Percentiles rank a stretch among this genome's conserved stretches.
Evolutionary conservation across 257 asterid genomes (phyloP).

Genomic region (Solanum boliviense): DNA sequence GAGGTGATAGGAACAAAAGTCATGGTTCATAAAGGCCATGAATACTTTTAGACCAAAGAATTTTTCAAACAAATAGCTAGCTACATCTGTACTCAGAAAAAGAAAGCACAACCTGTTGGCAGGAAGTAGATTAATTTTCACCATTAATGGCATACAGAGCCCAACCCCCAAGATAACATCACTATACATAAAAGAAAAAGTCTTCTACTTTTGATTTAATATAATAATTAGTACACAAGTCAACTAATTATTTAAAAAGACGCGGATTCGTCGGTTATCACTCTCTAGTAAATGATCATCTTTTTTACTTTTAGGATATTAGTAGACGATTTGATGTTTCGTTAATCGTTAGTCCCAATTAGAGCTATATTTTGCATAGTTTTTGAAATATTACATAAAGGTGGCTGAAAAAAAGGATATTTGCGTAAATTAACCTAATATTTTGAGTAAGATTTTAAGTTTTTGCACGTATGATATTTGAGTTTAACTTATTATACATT

Average conservation of each 20-base stretch:
- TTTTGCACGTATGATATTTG: neutral
- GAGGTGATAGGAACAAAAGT: neutral
- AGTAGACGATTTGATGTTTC: neutral
- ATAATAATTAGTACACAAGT: neutral
- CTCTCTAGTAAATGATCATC: neutral
- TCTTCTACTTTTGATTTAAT: neutral
- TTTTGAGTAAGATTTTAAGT: neutral
- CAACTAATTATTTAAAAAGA: neutral
- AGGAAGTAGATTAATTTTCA: neutral
- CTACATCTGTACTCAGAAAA: neutral
- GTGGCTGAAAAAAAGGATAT: neutral
- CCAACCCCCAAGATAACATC: neutral
- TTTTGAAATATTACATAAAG: too few relatives aligned
- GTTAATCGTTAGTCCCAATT: too few relatives aligned
- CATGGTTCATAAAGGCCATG: neutral
- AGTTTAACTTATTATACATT: neutral
- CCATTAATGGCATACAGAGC: neutral
- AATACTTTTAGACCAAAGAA: neutral
- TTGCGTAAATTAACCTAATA: too few relatives aligned
- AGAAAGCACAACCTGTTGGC: neutral
- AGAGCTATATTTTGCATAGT: neutral
- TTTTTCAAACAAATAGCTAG: neutral
- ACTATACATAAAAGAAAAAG: neutral
- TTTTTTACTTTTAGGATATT: neutral
- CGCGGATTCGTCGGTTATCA: neutral